Conservation (phyloP, 495 filamentous ascomycete genomes). For the Thermothielavioides terrestris region DNA sequence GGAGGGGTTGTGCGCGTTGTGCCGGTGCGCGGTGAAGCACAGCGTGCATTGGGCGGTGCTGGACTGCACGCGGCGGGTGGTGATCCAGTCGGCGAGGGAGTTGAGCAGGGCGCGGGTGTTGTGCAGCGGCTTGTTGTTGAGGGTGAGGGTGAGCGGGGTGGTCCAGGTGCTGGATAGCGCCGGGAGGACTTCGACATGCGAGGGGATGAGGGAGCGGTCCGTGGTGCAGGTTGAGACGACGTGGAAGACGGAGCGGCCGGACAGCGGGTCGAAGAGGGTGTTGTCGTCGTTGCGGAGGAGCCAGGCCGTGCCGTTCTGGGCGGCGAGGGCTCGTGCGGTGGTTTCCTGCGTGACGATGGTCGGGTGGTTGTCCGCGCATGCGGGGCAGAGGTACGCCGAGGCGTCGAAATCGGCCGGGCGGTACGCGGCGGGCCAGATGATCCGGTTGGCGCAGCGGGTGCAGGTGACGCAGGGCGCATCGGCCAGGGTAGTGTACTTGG, state of each 20-base stretch:
- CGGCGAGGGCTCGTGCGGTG: constrained; percentile 20
- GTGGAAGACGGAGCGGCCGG: constrained; percentile 30
- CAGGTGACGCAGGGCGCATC: constrained; percentile 30
- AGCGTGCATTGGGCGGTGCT: constrained; percentile 33
- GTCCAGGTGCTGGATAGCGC: neutral
- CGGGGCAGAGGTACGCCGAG: constrained; percentile 27
- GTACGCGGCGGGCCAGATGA: constrained; percentile 37
- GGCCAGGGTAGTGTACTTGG: neutral
- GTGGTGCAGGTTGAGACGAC: constrained; percentile 21
- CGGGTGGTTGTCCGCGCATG: constrained; percentile 24
- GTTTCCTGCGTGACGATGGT: constrained; percentile 27
- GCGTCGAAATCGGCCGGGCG: constrained; percentile 21
- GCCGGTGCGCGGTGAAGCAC: constrained; percentile 37
- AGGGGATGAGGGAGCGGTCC: constrained; percentile 22
- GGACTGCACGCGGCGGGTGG: constrained; percentile 23
- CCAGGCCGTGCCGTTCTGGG: constrained; percentile 32
- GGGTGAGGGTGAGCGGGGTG: constrained; percentile 27
- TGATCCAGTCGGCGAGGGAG: constrained; percentile 27
- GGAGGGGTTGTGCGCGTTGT: too few relatives aligned
- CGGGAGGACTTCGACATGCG: constrained; percentile 32
- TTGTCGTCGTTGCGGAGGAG: constrained; percentile 29
- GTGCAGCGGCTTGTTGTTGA: constrained; percentile 33
- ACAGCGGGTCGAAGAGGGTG: constrained; percentile 27
- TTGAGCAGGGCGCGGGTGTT: constrained; percentile 27
- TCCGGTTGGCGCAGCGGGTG: constrained; percentile 29